Percentiles rank a stretch among this genome's conserved stretches.
Evolutionary conservation across 2,329 filamentous ascomycete genomes (phyloP).

Genomic region (Ophiocordyceps robertsii): DNA sequence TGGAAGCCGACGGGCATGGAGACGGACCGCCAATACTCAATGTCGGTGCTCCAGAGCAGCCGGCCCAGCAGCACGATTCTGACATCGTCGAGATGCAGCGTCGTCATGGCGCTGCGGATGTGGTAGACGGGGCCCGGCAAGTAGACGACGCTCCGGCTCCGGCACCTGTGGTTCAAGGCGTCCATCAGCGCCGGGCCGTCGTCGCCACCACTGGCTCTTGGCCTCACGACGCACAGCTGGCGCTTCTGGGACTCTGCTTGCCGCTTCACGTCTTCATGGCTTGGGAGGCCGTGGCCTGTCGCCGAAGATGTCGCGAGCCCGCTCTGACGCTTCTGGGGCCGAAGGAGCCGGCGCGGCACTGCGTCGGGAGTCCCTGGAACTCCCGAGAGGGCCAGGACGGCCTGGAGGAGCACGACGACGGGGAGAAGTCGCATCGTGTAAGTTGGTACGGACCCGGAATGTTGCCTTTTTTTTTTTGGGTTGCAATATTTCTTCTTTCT

Average conservation of each 20-base stretch:
- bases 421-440: background rate
- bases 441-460: background rate
- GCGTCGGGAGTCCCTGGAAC: background rate
- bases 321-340: background rate
- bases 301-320: background rate
- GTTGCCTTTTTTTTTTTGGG: background rate
- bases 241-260: constrained; percentile 8
- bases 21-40: constrained; percentile 37
- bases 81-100: constrained; percentile 17
- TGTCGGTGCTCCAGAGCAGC: constrained; percentile 28
- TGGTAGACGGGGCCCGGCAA: constrained; percentile 19
- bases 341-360: background rate
- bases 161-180: constrained; percentile 17
- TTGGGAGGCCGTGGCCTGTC: background rate
- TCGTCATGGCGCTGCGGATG: constrained; percentile 21
- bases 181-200: constrained; percentile 17
- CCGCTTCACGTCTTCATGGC: background rate
- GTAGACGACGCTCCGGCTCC: constrained; percentile 15
- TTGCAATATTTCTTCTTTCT: background rate
- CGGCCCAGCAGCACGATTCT: constrained; percentile 29
- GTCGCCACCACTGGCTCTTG: constrained; percentile 12
- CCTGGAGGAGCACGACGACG: background rate
- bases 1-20: constrained; percentile 39
- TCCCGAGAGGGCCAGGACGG: background rate
- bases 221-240: constrained; percentile 15